Base-by-base conservation (phyloP, 352 stramenopile genomes). In the Stramenopiles sp. region DNA sequence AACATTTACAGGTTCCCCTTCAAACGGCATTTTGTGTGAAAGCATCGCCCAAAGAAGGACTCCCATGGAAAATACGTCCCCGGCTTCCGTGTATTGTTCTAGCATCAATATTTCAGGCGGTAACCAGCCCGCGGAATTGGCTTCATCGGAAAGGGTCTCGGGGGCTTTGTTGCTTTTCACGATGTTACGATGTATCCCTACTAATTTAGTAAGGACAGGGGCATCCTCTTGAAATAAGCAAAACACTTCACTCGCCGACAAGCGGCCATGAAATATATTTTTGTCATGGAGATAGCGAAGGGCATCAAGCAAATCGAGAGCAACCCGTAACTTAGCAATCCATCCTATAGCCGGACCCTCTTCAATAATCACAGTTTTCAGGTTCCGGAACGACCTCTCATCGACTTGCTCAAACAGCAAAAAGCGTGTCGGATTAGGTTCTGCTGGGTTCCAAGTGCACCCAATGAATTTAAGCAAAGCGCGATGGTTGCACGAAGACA, bases 31-130 rank as follows among this genome's bases (percentile, higher is more conserved):
- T 63, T 63, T 63, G 25, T 63, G 12, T 63, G 43, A 18, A 63
- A 63, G 43, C 43, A 63, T 18, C 12, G 43, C 43, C 43, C 43
- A 63, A 18, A 63, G 25, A 18, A 63, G 25, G 25, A 63, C 43
- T 18, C 43, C 43, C 25, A 63, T 63, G 43, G 43, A 63, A 25
- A 63, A 63, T 18, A 63, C 43, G 25, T 63, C 43, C 12, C 43
- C 43, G 25, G 43, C 43, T 63, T 63, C 43, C 25, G 43, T 18
- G 25, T 63, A 63, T 63, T 63, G 43, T 63, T 63, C 43, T 63
- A 63, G 25, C 43, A 63, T 63, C 25, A 63, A 63, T 25, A 63
- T 63, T 63, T 63, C 43, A 63, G 43, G 43, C 43, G 43, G 43
- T 63, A 63, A 63, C 43, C 43, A 63, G 12, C 43, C 43, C 43